Evolutionary conservation across 306 rosid species (phyloP), one percentile per base, ranked within the genome.

Genomic region (Quercus gilva): DNA sequence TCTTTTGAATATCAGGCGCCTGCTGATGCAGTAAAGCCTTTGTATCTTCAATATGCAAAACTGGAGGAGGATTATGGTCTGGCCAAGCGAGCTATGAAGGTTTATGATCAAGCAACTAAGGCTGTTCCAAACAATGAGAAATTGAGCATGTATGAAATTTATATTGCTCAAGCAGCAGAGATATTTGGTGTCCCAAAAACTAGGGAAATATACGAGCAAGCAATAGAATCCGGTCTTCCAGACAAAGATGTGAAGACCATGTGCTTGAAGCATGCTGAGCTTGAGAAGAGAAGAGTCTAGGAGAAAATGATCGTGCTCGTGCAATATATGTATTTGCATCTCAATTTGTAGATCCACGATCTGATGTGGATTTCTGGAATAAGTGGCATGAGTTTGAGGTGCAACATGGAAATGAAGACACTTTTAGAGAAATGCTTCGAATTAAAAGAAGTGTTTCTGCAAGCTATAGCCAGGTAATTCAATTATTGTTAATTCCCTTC

Each of bases 361-460:
- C 94, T 11, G 97, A 94, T 80, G 80, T 64, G 6, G 93, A 92
- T 4, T 94, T 94, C 80, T 94, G 97, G 98, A 91, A 81, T 26
- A 91, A 91, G 74, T 94, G 98, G 97, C 97, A 91, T 5, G 97
- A 92, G 55, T 94, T 94, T 82, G 98, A 94, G 83, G 97, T 94
- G 81, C 92, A 85, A 67, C 93, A 94, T 49, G 98, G 98, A 64
- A 92, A 95, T 7, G 98, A 95, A 86, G 98, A 95, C 56, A 95
- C 99, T 56, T 95, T 95, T 70, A 82, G 99, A 78, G 98, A 95
- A 85, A 91, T 95, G 99, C 98, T 95, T 79, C 94, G 97, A 4
- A 91, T 92, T 20, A 95, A 92, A 82, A 83, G 98, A 4, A 92
- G 94, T 89, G 99, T 94, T 77, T 90, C 95, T 82, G 97, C 97